Evolutionary conservation across 768 basidiomycete species (phyloP).

Genomic region (Tricholoma terreum): DNA sequence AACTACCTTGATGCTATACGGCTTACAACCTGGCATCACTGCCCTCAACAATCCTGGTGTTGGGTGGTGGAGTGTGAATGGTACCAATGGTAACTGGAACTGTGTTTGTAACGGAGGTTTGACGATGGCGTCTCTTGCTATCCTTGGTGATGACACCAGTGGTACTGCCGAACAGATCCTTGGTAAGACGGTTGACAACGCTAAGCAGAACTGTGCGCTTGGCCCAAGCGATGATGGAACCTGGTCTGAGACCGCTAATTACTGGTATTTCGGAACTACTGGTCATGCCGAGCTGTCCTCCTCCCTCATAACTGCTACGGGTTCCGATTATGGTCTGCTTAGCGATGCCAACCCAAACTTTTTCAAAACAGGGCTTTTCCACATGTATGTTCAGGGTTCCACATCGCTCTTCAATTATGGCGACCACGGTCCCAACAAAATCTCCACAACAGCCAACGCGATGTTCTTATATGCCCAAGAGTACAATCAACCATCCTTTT

Average conservation of each 20-base stretch:
- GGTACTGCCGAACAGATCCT: constrained; percentile 69
- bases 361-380: constrained; percentile 74
- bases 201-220: constrained; percentile 69
- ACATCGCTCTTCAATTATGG: constrained; percentile 85
- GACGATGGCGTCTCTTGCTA: constrained; percentile 86
- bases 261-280: constrained; percentile 94
- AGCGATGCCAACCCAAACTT: constrained; percentile 61
- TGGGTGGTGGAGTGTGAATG: constrained; percentile 76
- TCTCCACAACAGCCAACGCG: constrained; percentile 86
- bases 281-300: constrained; percentile 88
- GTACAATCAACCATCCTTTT: constrained; percentile 69
- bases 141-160: constrained; percentile 78
- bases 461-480: constrained; percentile 74
- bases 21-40: constrained; percentile 62
- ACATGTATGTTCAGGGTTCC: constrained; percentile 84
- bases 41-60: constrained; percentile 46
- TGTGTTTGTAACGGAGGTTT: constrained; percentile 93
- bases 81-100: constrained; percentile 91
- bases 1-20: constrained; percentile 71
- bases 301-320: constrained; percentile 80
- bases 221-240: constrained; percentile 72
- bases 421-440: constrained; percentile 94
- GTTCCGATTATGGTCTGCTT: constrained; percentile 75
- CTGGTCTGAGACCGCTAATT: constrained; percentile 93
- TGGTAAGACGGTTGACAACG: constrained; percentile 66